Evolutionary conservation across 1,284 basidiomycete species (phyloP), one percentile per base, ranked within the genome.

Genomic region (Tetrapyrgos nigripes): DNA sequence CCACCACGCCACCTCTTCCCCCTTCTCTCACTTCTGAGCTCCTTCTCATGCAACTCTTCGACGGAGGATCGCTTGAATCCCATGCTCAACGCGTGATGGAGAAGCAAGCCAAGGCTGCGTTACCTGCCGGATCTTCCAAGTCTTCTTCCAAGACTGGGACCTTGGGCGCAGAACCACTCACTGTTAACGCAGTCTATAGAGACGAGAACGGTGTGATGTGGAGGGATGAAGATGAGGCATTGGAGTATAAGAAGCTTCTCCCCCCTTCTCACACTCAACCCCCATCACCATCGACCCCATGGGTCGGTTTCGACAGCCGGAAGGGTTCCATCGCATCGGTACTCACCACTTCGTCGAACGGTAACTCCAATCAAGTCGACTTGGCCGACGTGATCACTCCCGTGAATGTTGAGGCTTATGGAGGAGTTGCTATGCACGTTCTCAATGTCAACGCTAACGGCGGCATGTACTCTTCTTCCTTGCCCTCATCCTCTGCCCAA

Each of bases 221-320:
- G 87, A 79, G 81, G 73, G 89, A 91, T 66, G 82, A 80, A 56
- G 86, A 88, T 26, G 89, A 91, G 70, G 82, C 84, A 64, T 77
- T 80, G 77, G 89, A 91, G 68, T 89, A 87, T 64, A 74, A 79
- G 14, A 85, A 83, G 58, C 79, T 91, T 11, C 77, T 90, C 14
- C 31, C 60, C 27, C 35, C n/a, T n/a, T n/a, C n/a, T n/a, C n/a
- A n/a, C 43, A 23, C n/a, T 11, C 45, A 44, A 46, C 35, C 50
- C 9, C 29, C 37, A 10, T 46, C 55, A 14, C 55, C 53, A 17
- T 37, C 24, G 10, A 49, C 40, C 35, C 50, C 50, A 11, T 57
- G 56, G 56, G 56, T 57, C 43, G 3, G 51, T 26, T 31, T 28
- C 49, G 28, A 50, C 21, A 24, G 26, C 24, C 14, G 33, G 45